A percentile compares a stretch with the other conserved stretches of the same genome.
phyloP scores from a whole-genome alignment of 495 filamentous ascomycete species.

The Aspergillus kassunensis region DNA sequence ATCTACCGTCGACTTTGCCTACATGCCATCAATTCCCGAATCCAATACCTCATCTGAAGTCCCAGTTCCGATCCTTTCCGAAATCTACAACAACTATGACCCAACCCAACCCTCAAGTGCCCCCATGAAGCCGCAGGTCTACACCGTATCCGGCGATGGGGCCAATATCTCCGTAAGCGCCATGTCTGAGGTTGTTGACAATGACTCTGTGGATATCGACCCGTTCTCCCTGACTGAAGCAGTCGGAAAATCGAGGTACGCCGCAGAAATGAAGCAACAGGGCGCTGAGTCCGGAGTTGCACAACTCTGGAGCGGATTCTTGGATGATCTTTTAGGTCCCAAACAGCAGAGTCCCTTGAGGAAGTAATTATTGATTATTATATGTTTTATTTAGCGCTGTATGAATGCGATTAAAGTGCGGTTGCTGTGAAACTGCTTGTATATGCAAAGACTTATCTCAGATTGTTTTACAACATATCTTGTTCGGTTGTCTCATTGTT shows the following conservation, averaged over 20 bases:
- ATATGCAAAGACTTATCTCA: background rate
- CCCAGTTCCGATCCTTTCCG: constrained; percentile 53
- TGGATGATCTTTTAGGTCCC: constrained; percentile 57
- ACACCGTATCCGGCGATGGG: constrained; percentile 48
- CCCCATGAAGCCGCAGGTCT: constrained; percentile 55
- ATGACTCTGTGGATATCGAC: constrained; percentile 51
- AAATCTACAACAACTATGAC: constrained; percentile 32
- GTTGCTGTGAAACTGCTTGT: background rate
- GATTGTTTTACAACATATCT: background rate
- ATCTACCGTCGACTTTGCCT: constrained; percentile 62
- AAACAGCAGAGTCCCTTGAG: constrained; percentile 24
- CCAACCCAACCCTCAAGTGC: constrained; percentile 21
- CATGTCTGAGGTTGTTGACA: constrained; percentile 59
- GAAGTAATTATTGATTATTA: constrained; percentile 16
- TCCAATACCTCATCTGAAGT: constrained; percentile 32
- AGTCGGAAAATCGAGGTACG: constrained; percentile 41
- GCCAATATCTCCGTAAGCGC: constrained; percentile 51
- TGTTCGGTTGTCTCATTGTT: background rate
- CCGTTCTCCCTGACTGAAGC: constrained; percentile 55
- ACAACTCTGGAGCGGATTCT: constrained; percentile 51
- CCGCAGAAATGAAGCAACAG: constrained; percentile 28
- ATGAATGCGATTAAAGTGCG: constrained; percentile 6
- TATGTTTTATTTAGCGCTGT: constrained; percentile 15
- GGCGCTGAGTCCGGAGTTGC: constrained; percentile 38
- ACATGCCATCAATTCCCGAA: constrained; percentile 52